Evolutionary conservation across 768 basidiomycete genomes (phyloP), one percentile per base, ranked within the genome.

Genomic region (Obba rivulosa): DNA sequence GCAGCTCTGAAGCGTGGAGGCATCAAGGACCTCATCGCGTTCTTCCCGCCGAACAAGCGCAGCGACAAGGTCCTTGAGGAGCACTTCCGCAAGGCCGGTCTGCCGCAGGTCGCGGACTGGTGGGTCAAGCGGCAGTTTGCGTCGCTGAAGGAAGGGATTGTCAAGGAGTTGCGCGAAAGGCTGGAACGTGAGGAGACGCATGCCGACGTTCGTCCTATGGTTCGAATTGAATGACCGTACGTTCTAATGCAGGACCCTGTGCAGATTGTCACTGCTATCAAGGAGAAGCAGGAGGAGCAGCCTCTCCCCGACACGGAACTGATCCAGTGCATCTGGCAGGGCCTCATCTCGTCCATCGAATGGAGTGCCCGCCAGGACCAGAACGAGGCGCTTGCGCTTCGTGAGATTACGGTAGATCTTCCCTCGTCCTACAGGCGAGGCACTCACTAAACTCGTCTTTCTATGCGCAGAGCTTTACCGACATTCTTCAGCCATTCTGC

Each of bases 281-380:
- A 85, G 57, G 58, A 63, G 40, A 79, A 78, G 52, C 83, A 89
- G 60, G 82, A 84, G 55, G 89, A 90, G 56, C 78, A 77, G 28
- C 79, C 88, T n/a, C 79, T 97, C 37, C 83, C 92, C 5, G 92
- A 93, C 48, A 69, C 77, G 7, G 95, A 97, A 58, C 72, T 97
- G 45, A 76, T 93, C 41, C 77, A 82, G 48, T 91, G 91, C 71
- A 83, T 95, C 64, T 99, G 93, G 93, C 82, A 86, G 59, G 92
- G 89, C 18, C 78, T 97, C 46, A 87, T 96, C 80, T 74, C 80
- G 17, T 81, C 83, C 34, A 76, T 96, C 23, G 93, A 97, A 62
- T 92, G 89, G 87, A 83, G 78, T 59, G 83, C 91, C 9, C 81
- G 91, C 43, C 80, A 92, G 11, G 93, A 97, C 64, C 94, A 96